Percentiles rank a stretch among this genome's conserved stretches.
These are phyloP conservation scores for Mimosa pudica DNA, from an alignment of 306 rosid genomes.

Conservation along the genomic window DNA sequence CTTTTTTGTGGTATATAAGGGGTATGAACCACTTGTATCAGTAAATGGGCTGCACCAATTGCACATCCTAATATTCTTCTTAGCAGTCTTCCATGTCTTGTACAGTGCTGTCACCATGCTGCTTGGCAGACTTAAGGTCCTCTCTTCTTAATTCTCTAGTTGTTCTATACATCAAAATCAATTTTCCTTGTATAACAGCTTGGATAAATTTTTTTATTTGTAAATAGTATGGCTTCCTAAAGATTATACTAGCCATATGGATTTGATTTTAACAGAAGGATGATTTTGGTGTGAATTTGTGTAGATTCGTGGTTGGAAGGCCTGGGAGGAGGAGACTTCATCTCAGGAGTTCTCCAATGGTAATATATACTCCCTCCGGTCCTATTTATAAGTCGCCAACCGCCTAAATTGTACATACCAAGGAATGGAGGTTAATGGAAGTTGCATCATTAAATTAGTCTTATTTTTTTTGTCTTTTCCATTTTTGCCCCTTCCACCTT, in stretches of 20 bases:
- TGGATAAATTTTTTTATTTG: background rate
- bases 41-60: conserved; percentile 83
- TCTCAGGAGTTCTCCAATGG: conserved; percentile 83
- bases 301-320: conserved; percentile 96
- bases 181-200: background rate
- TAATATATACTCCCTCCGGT: too few relatives aligned
- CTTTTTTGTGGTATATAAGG: conserved; percentile 52
- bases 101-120: conserved; percentile 93
- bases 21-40: conserved; percentile 71
- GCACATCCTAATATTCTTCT: conserved; percentile 94
- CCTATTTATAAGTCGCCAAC: too few relatives aligned
- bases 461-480: too few relatives aligned
- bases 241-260: background rate
- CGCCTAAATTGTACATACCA: too few relatives aligned
- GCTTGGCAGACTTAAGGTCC: conserved; percentile 96
- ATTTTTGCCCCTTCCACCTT: too few relatives aligned
- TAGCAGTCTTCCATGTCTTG: conserved; percentile 83
- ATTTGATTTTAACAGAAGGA: background rate
- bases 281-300: conserved; percentile 30
- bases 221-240: background rate
- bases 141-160: background rate
- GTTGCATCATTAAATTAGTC: too few relatives aligned
- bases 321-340: conserved; percentile 88
- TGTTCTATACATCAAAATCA: conserved; percentile 6
- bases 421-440: too few relatives aligned